A percentile compares a stretch with the other conserved stretches of the same genome.
phyloP scores from a whole-genome alignment of 164 flowering plant genomes.

The Aristolochia californica region DNA sequence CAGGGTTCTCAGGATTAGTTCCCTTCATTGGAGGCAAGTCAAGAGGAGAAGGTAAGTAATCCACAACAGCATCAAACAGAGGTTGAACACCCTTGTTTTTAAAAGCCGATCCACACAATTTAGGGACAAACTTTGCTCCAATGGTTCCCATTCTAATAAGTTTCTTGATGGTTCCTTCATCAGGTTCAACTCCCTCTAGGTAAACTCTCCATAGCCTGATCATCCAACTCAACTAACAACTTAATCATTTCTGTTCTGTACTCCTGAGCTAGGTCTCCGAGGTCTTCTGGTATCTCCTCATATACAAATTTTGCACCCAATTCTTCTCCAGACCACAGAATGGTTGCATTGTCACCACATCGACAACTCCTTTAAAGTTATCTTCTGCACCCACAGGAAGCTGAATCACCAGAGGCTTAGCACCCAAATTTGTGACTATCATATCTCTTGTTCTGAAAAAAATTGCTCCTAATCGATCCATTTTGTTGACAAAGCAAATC shows the following conservation, averaged over 20 bases:
- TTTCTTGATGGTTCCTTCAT: constrained; percentile 64
- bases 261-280: constrained; percentile 60
- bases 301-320: constrained; percentile 78
- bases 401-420: constrained; percentile 88
- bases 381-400: constrained; percentile 91
- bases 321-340: constrained; percentile 94
- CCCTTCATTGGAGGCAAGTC: constrained; percentile 88
- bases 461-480: constrained; percentile 97
- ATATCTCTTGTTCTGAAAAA: constrained; percentile 90
- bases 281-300: constrained; percentile 77
- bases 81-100: constrained; percentile 97
- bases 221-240: constrained; percentile 72
- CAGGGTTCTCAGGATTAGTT: constrained; percentile 85
- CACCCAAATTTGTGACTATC: constrained; percentile 92
- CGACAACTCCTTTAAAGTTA: constrained; percentile 69
- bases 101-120: constrained; percentile 90
- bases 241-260: constrained; percentile 67
- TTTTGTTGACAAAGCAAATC: constrained; percentile 92
- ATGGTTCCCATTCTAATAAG: constrained; percentile 82
- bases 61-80: constrained; percentile 85
- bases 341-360: constrained; percentile 80
- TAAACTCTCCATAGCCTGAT: constrained; percentile 72
- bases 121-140: constrained; percentile 63
- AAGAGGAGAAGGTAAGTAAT: constrained; percentile 85
- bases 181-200: constrained; percentile 85